Percentiles rank a stretch among this genome's conserved stretches.
Evolutionary conservation across 2,329 filamentous ascomycete genomes (phyloP).

Genomic region (Paramyrothecium sp.): DNA sequence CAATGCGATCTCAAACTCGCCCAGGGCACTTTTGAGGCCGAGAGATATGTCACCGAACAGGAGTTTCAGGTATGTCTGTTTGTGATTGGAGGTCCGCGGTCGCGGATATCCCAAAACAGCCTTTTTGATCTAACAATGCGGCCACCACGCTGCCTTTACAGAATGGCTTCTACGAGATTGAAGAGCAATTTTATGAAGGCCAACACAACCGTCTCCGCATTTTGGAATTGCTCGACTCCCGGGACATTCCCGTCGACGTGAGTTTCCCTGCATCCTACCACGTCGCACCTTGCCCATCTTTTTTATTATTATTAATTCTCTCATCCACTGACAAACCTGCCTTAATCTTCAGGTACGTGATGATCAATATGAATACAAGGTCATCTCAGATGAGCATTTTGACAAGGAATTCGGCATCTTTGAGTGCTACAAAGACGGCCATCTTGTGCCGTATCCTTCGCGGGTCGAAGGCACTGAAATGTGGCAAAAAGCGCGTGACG

Average conservation of each 20-base stretch:
- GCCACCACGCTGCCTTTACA: conserved; percentile 11
- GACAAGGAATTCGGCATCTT: conserved; percentile 42
- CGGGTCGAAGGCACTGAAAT: conserved; percentile 40
- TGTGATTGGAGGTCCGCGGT: conserved; percentile 11
- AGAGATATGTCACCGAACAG: conserved; percentile 30
- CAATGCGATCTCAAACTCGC: conserved; percentile 33
- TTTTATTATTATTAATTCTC: too few species aligned
- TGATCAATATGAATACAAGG: conserved; percentile 43
- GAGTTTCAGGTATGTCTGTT: conserved; percentile 36
- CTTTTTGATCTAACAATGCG: conserved; percentile 7
- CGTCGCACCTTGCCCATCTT: conserved; percentile 11
- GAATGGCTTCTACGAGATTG: conserved; percentile 36
- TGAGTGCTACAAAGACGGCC: conserved; percentile 36
- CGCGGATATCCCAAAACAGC: conserved; percentile 17
- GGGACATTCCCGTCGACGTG: conserved; percentile 47
- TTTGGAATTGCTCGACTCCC: conserved; percentile 41
- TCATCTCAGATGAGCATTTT: conserved; percentile 42
- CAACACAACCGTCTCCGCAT: conserved; percentile 45
- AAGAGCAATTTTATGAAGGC: conserved; percentile 41
- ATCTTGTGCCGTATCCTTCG: conserved; percentile 44
- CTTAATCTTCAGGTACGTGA: conserved; percentile 32
- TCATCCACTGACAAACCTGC: conserved; percentile 11
- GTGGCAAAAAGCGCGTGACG: conserved; percentile 34
- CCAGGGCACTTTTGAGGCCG: conserved; percentile 33
- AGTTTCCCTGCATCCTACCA: conserved; percentile 22